phyloP scores from a whole-genome alignment of 2,329 filamentous ascomycete genomes.

The Beauveria varroae region DNA sequence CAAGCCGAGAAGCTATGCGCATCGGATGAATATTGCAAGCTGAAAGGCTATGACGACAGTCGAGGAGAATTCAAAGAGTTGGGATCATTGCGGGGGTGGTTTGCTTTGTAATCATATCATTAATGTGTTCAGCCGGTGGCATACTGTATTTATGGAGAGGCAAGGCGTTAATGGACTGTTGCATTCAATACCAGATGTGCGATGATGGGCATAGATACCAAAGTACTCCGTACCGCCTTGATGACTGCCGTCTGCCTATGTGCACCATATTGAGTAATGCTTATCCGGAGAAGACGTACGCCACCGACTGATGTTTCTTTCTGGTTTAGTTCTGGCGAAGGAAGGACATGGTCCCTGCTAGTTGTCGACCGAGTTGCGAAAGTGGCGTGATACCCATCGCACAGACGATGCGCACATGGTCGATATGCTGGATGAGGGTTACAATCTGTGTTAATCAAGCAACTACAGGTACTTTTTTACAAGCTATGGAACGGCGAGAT shows the following conservation, averaged over 20 bases:
- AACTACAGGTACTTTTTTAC: no score
- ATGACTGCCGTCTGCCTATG: not conserved
- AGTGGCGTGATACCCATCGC: no score
- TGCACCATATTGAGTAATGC: not conserved
- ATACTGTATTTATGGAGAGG: slow-evolving; percentile 6
- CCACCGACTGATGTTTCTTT: not conserved
- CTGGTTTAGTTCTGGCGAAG: not conserved
- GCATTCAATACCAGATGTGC: not conserved
- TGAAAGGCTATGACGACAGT: not conserved
- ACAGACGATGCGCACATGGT: no score
- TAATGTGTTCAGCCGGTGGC: slow-evolving; percentile 5
- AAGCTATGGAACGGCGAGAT: no score
- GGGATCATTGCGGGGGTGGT: not conserved
- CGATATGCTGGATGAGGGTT: no score
- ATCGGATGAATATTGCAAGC: not conserved
- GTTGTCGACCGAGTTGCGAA: no score
- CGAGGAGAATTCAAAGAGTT: not conserved
- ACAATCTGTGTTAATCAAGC: no score
- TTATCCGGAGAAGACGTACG: no score
- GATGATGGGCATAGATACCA: not conserved
- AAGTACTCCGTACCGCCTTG: not conserved
- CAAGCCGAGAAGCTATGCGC: not conserved
- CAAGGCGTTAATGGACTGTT: slow-evolving; percentile 5
- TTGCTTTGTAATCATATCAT: not conserved
- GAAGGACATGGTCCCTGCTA: not conserved